A percentile compares a stretch with the other conserved stretches of the same genome.
Evolutionary conservation across 257 asterid genomes (phyloP).

Genomic region (Nicotiana sylvestris): DNA sequence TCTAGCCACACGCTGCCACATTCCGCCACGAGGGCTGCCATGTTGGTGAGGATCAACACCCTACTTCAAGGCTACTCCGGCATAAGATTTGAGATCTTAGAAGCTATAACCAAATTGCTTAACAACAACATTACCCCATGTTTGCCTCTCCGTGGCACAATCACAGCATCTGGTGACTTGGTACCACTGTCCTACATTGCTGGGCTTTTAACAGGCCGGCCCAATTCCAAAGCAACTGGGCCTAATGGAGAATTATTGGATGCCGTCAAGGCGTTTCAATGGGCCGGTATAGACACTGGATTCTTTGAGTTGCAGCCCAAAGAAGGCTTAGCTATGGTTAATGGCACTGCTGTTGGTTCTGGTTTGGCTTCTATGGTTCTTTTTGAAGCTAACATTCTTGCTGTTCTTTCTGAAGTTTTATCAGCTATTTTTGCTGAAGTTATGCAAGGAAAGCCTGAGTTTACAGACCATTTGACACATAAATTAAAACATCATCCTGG

Average conservation of each 20-base stretch:
- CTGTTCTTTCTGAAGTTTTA: constrained; percentile 22
- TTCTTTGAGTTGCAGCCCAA: constrained; percentile 30
- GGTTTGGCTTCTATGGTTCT: constrained; percentile 29
- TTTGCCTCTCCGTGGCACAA: constrained; percentile 31
- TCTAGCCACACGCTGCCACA: constrained; percentile 23
- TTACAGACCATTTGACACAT: constrained; percentile 28
- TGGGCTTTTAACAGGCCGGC: constrained; percentile 20
- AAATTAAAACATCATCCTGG: constrained; percentile 29
- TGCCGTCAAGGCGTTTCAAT: constrained; percentile 15
- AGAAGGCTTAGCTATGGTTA: constrained; percentile 28
- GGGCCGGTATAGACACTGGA: constrained; percentile 19
- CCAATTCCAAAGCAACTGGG: constrained; percentile 26
- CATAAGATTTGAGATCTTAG: constrained; percentile 29
- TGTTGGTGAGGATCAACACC: constrained; percentile 33
- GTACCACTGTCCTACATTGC: constrained; percentile 31
- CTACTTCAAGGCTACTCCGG: constrained; percentile 31
- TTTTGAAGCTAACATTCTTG: constrained; percentile 26
- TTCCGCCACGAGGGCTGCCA: constrained; percentile 26
- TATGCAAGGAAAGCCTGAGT: constrained; percentile 30
- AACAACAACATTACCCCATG: constrained; percentile 27
- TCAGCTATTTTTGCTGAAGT: constrained; percentile 30
- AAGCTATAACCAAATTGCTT: constrained; percentile 26
- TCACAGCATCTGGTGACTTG: constrained; percentile 29
- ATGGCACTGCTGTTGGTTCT: constrained; percentile 33
- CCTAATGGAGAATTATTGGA: constrained; percentile 17